Evolutionary conservation across 2,329 filamentous ascomycete species (phyloP).

Genomic region (Endoconidiophora laricicola): DNA sequence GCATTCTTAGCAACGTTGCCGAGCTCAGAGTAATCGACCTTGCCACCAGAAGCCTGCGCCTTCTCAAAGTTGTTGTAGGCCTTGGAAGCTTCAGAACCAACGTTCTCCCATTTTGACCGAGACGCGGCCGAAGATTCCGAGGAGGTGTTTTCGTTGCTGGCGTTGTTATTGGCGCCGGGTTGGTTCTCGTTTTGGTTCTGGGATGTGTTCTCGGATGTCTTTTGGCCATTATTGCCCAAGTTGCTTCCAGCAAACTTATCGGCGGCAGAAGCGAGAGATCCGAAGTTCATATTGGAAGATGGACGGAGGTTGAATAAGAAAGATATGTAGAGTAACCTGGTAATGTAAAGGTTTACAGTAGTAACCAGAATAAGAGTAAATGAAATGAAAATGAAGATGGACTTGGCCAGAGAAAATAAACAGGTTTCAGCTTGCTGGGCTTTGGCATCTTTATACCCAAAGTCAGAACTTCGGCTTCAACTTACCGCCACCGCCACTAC

Average conservation of each 20-base stretch:
- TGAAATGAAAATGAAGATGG: too few relatives aligned
- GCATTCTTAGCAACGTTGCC: slow-evolving; percentile 16
- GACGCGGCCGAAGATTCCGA: neutral
- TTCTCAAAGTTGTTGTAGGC: slow-evolving; percentile 12
- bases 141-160: neutral
- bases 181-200: slow-evolving; percentile 5
- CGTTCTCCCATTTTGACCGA: slow-evolving; percentile 9
- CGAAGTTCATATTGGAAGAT: slow-evolving; percentile 16
- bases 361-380: neutral
- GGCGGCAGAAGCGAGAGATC: slow-evolving; percentile 15
- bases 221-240: slow-evolving; percentile 1
- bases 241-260: slow-evolving; percentile 15
- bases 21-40: slow-evolving; percentile 12
- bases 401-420: too few relatives aligned
- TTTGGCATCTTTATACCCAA: too few relatives aligned
- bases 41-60: slow-evolving; percentile 11
- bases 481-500: too few relatives aligned
- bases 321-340: neutral
- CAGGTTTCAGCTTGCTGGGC: too few relatives aligned
- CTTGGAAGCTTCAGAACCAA: slow-evolving; percentile 12
- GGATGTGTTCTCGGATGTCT: slow-evolving; percentile 4
- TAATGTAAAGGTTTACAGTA: neutral
- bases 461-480: too few relatives aligned
- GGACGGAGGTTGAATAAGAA: neutral
- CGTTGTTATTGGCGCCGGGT: neutral